A percentile compares a stretch with the other conserved stretches of the same genome.
Evolutionary conservation across 2,329 filamentous ascomycete genomes (phyloP).

Genomic region (Fusarium guadeloupense): DNA sequence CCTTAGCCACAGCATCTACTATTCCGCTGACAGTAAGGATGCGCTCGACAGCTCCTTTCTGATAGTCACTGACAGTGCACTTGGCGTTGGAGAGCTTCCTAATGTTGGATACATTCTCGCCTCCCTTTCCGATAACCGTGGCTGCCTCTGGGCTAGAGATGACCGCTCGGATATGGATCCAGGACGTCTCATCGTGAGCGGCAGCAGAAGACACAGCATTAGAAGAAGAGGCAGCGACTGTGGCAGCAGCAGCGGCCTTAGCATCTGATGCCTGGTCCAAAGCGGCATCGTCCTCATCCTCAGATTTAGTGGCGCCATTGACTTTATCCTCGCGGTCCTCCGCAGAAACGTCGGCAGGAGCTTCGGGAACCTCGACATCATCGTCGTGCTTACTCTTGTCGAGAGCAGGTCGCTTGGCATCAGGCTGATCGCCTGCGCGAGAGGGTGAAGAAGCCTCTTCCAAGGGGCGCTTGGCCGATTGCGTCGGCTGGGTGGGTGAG

Average conservation of each 20-base stretch:
- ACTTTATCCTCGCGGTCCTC: constrained; percentile 59
- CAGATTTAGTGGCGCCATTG: constrained; percentile 58
- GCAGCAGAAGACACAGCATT: constrained; percentile 57
- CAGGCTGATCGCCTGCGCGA: constrained; percentile 89
- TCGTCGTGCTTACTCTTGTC: constrained; percentile 85
- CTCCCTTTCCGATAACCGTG: constrained; percentile 97
- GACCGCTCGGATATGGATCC: constrained; percentile 96
- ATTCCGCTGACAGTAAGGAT: constrained; percentile 97
- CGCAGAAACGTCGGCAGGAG: constrained; percentile 48
- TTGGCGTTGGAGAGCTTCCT: constrained; percentile 94
- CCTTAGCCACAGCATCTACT: constrained; percentile 96
- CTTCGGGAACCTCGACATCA: constrained; percentile 57
- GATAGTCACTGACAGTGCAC: constrained; percentile 98
- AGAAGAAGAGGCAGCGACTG: constrained; percentile 50
- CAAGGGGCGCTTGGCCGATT: constrained; percentile 88
- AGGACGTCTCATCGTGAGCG: constrained; percentile 87
- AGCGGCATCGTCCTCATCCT: constrained; percentile 40
- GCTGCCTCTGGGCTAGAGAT: constrained; percentile 98
- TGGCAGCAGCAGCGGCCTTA: constrained; percentile 51
- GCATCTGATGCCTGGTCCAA: constrained; percentile 50
- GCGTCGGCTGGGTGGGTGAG: constrained; percentile 71
- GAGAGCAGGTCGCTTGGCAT: constrained; percentile 94
- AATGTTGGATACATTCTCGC: constrained; percentile 98
- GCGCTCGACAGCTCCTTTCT: constrained; percentile 94
- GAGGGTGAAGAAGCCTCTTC: constrained; percentile 97